Conservation (phyloP, 345 rosid species). For the Eucalyptus caleyi region DNA sequence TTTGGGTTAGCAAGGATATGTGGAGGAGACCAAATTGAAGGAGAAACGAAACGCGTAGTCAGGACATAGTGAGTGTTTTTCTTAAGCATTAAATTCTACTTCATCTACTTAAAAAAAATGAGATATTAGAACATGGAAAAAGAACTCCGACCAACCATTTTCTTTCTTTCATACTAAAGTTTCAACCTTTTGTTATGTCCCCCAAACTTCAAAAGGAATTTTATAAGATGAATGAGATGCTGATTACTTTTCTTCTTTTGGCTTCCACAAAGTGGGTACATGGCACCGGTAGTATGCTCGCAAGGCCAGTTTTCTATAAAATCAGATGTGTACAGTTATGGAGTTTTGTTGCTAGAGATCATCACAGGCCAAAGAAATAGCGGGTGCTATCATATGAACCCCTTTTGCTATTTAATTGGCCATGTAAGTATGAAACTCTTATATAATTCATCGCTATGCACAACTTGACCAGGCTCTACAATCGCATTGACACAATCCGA, state of each 20-base stretch:
- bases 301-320: neutral
- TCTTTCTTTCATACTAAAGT: neutral
- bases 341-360: neutral
- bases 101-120: neutral
- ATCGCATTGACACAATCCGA: neutral
- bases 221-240: neutral
- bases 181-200: neutral
- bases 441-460: neutral
- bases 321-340: neutral
- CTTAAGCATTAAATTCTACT: neutral
- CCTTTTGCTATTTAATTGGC: neutral
- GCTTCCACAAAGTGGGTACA: neutral
- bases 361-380: neutral
- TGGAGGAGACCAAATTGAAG: neutral
- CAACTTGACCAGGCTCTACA: neutral
- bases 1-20: neutral
- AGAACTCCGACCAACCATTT: neutral
- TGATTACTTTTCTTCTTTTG: neutral
- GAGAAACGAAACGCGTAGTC: neutral
- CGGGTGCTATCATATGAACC: neutral
- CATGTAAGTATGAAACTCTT: neutral
- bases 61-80: conserved; percentile 5
- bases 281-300: neutral
- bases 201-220: neutral
- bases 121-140: neutral